A percentile compares a stretch with the other conserved stretches of the same genome.
phyloP scores from a whole-genome alignment of 129 eudicot species.

The Ambrosia artemisiifolia region DNA sequence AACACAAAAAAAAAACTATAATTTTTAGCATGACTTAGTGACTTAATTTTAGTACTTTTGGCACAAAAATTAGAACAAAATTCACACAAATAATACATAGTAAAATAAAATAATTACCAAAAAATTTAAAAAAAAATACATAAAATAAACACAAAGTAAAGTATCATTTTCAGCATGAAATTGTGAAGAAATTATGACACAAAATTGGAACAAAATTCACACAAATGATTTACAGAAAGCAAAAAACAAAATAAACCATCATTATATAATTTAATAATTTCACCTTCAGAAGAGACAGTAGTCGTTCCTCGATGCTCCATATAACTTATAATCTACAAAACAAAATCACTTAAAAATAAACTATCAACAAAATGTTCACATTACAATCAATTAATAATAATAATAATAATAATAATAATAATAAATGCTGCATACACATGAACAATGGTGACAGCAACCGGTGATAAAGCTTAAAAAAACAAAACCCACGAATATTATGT shows the following conservation, averaged over 20 bases:
- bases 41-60: no score
- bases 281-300: constrained; percentile 28
- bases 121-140: no score
- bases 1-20: no score
- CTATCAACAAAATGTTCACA: constrained; percentile 9
- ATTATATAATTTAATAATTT: not conserved
- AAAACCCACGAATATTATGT: constrained; percentile 2
- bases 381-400: not conserved
- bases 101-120: no score
- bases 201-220: no score
- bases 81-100: no score
- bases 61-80: no score
- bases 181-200: not conserved
- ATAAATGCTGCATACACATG: not conserved
- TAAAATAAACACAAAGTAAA: not conserved
- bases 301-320: constrained; percentile 53
- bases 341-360: constrained; percentile 15
- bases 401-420: not conserved
- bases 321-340: constrained; percentile 5
- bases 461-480: not conserved
- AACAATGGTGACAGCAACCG: not conserved
- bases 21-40: no score
- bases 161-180: not conserved
- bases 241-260: no score
- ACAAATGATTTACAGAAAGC: no score